A percentile compares a stretch with the other conserved stretches of the same genome.
Conservation (phyloP, 179 eudicot species). For the Spergularia azorica region DNA sequence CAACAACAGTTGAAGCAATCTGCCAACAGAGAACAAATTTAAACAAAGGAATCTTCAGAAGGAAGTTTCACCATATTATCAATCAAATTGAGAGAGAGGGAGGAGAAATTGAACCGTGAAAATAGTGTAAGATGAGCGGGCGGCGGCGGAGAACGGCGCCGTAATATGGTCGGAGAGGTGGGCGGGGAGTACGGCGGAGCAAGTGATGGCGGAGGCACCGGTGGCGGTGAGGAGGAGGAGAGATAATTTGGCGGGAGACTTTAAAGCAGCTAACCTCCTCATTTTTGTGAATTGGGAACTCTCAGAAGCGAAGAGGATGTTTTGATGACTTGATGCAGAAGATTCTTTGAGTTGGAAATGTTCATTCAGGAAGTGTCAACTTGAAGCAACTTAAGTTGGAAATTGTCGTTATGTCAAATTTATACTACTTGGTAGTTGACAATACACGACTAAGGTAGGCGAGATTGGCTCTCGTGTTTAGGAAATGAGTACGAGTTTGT, state of each 20-base stretch:
- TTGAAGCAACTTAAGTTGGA: too few species aligned
- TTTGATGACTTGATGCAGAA: too few species aligned
- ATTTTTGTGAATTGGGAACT: background rate
- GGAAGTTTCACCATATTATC: background rate
- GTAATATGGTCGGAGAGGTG: conserved; percentile 32
- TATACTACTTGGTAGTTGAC: too few species aligned
- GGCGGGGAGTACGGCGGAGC: conserved; percentile 23
- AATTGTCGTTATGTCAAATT: too few species aligned
- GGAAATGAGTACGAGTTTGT: too few species aligned
- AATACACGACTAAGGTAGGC: too few species aligned
- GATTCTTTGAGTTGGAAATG: too few species aligned
- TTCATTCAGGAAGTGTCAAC: too few species aligned
- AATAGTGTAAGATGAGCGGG: conserved; percentile 76
- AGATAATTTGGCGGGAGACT: conserved; percentile 48
- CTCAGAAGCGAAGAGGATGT: too few species aligned
- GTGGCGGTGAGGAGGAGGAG: conserved; percentile 47
- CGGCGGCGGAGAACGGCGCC: conserved; percentile 46
- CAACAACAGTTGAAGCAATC: conserved; percentile 64
- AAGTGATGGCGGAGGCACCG: conserved; percentile 29
- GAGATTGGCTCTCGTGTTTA: too few species aligned
- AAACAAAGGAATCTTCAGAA: background rate
- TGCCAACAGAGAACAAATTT: conserved; percentile 27
- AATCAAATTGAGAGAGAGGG: background rate
- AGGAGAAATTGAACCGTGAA: conserved; percentile 49
- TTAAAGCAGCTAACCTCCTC: conserved; percentile 26